These are phyloP conservation scores for Trichoderma sp. DNA, from an alignment of 2,329 filamentous ascomycete genomes.

Conservation along the genomic window DNA sequence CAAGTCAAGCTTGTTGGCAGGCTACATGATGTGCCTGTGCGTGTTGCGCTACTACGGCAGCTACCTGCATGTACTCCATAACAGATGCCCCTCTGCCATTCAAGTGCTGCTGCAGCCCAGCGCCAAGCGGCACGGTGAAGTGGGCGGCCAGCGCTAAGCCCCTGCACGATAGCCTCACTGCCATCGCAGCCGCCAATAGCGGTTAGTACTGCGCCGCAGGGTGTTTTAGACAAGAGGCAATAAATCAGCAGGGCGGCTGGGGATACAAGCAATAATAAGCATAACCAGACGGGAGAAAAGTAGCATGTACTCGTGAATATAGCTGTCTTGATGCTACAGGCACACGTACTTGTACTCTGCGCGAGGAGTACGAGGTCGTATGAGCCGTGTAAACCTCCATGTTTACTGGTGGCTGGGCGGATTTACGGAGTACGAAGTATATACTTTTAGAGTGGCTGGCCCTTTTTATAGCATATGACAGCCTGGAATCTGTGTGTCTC, in stretches of 20 bases:
- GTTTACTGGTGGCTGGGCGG: not conserved
- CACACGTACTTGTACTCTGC: not conserved
- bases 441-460: not conserved
- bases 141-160: constrained; percentile 1
- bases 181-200: constrained; percentile 8
- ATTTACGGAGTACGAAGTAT: not conserved
- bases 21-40: not conserved
- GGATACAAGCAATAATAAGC: not conserved
- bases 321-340: not conserved
- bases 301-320: not conserved
- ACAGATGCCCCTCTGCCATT: not conserved
- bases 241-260: constrained; percentile 5
- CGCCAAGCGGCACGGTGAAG: constrained; percentile 2
- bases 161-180: constrained; percentile 8
- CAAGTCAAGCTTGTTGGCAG: not conserved
- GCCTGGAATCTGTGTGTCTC: not conserved
- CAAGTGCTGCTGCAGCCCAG: not conserved
- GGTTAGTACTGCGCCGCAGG: not conserved
- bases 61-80: constrained; percentile 13
- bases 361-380: not conserved
- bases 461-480: not conserved
- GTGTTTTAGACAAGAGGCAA: not conserved
- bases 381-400: not conserved
- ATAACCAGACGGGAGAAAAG: not conserved
- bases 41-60: not conserved